Base-by-base conservation (phyloP, 805 yeast genomes). In the Ogataea angusta region DNA sequence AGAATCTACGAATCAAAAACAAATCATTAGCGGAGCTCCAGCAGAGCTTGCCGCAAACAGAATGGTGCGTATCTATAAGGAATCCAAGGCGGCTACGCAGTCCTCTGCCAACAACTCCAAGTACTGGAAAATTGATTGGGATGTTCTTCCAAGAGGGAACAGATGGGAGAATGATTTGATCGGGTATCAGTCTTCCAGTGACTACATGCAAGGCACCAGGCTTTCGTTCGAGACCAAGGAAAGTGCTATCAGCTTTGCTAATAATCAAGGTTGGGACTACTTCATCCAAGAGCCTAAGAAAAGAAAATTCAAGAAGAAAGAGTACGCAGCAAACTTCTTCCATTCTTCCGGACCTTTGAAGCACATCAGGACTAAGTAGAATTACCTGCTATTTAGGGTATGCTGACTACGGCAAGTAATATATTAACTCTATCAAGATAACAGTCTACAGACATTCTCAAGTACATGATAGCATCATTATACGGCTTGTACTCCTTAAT, bases 91-190 rank as follows among this genome's bases (percentile, higher is more conserved):
- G 12, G 95, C 95, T 27, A 86, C 90, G 13, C 95, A 86, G 67
- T 78, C 86, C 25, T 87, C 90, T 10, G 54, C 53, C 14, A 67
- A 69, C 53, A 73, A 76, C 54, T 71, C 75, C 14, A 61, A 66
- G 40, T 61, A 57, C 51, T 86, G 95, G 95, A 79, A 77, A 55
- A 58, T 86, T 42, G 95, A 86, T 64, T 86, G 93, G 91, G 95
- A 87, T 57, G 75, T 85, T 30, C 66, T 82, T 42, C 80, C 80
- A 32, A 78, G 81, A 56, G 86, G 84, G 16, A 79, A 86, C 69
- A 70, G 93, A 60, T 86, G 95, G 95, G 95, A 86, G 60, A 86
- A 86, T 64, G 91, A 85, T 60, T 70, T 86, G 59, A 86, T 86
- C 64, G 95, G 95, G 18, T 86, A 85, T 70, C 90, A 85, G 56